Base-by-base conservation (phyloP, 1,284 basidiomycete genomes). In the Boletus hoseneyae region DNA sequence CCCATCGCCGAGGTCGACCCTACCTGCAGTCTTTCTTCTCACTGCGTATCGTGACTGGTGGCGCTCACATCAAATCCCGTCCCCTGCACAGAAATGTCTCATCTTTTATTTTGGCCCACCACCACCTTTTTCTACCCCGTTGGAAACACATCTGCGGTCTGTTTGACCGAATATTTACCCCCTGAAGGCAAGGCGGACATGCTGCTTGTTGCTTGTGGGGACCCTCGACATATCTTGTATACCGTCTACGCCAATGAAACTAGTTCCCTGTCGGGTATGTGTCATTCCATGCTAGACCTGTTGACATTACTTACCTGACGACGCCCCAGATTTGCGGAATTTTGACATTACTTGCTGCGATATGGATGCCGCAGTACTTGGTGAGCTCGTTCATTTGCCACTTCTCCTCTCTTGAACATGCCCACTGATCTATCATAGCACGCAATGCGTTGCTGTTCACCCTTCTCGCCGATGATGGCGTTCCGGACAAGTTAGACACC, bases 171-270 rank as follows among this genome's bases (percentile, higher is more conserved):
- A 23, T 69, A 74, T 46, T 53, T 82, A 3, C 57, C 75, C 19
- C 74, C 74, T 25, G 77, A 79, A 44, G 59, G 66, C 41, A 53
- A 66, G n/a, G 77, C 75, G 3, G 60, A 73, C 16, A 55, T 80
- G 15, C 66, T 83, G 12, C 70, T 80, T 10, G 68, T 83, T 23
- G 80, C 74, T 2, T 83, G 78, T 51, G 82, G 82, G 3, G 82
- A 83, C 55, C 73, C 75, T 2, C 67, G 21, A 21, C 21, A 21
- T 21, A 21, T 21, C 21, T 21, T 21, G 21, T 80, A 29, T 75
- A 21, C 21, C 21, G 5, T 21, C 21, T 54, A 60, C 21, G 42
- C 41, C 5, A 45, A 55, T 9, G 48, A 47, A 36, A 42, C 36
- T 8, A 39, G 29, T 30, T 36, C 43, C 3, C 29, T 41, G 41